Evolutionary conservation across 176 grass and related monocot species (phyloP), one percentile per base, ranked within the genome.

Genomic region (Triticum timopheevii): DNA sequence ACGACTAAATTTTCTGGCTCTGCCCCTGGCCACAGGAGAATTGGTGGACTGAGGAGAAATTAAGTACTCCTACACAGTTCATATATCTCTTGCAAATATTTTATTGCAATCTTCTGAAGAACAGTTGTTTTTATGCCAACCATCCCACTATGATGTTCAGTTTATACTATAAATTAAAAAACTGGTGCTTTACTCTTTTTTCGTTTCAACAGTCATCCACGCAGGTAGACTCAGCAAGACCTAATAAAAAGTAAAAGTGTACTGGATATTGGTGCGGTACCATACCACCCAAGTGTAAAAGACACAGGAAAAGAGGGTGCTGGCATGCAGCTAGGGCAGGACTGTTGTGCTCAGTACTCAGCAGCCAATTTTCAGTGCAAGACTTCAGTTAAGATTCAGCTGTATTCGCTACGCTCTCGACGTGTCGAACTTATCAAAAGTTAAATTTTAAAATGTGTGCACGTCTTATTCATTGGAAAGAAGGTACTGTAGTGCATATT

Each of bases 141-240:
- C 13, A 77, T 77, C 40, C 10, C 44, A 35, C 72, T 36, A 27
- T 15, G 74, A 36, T 34, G 27, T 25, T 35, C 27, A 8, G 10
- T 74, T 62, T 39, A 39, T 73, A 2, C 15, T 59, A 3, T 15
- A 10, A 45, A 83, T 25, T 27, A 27, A 49, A 47, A 73, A 63
- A 2, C 35, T 33, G 22, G 13, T 13, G 11, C 27, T 76, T 84
- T 34, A 49, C 82, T 76, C 82, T 7, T 84, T 84, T 12, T 30
- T 35, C 50, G 76, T 65, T 83, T 84, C 58, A 76, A 76, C 38
- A 35, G 25, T n/a, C 39, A 10, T 65, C 27, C 71, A 65, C 34
- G 5, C 56, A 63, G 17, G 27, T 47, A 10, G 70, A 75, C 25
- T 84, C 19, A 10, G 13, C 19, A 66, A 66, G 61, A 36, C 39